Percentiles rank a stretch among this genome's conserved stretches.
Evolutionary conservation across 2,329 filamentous ascomycete species (phyloP).

Genomic region (Bipolaris sorokiniana): DNA sequence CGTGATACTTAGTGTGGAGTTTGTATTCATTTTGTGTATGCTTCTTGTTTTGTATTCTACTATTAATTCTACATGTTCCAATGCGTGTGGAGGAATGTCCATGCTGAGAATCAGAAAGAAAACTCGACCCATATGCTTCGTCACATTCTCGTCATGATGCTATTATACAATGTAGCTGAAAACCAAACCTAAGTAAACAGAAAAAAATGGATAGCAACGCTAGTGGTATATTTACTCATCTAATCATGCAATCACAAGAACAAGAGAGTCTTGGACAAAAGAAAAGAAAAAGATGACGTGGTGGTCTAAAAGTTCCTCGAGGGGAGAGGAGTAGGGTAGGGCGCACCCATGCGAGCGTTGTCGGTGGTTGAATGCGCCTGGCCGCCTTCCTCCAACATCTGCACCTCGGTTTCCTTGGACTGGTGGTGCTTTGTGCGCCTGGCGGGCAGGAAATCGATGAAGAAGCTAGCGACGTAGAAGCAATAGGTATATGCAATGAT

Average conservation of each 20-base stretch:
- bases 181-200: not conserved
- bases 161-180: not conserved
- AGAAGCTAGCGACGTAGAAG: slow-evolving; percentile 85
- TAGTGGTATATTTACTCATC: slow-evolving; percentile 15
- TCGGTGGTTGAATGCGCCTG: slow-evolving; percentile 17
- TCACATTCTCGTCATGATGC: slow-evolving; percentile 1
- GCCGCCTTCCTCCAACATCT: slow-evolving; percentile 35
- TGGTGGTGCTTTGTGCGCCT: slow-evolving; percentile 63
- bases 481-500: slow-evolving; percentile 82
- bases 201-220: slow-evolving; percentile 1
- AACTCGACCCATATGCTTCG: not conserved
- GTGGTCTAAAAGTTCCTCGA: slow-evolving; percentile 38
- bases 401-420: slow-evolving; percentile 45
- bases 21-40: not conserved
- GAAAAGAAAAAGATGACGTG: slow-evolving; percentile 2
- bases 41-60: not conserved
- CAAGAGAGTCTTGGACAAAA: slow-evolving; percentile 10
- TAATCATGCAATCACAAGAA: slow-evolving; percentile 5
- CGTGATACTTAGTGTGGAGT: not conserved
- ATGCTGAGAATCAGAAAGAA: not conserved
- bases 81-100: not conserved
- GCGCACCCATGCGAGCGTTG: slow-evolving; percentile 36
- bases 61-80: not conserved
- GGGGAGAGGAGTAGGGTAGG: slow-evolving; percentile 22
- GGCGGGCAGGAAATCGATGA: slow-evolving; percentile 84